Base-by-base conservation (phyloP, 345 rosid species). In the Microthlaspi erraticum region DNA sequence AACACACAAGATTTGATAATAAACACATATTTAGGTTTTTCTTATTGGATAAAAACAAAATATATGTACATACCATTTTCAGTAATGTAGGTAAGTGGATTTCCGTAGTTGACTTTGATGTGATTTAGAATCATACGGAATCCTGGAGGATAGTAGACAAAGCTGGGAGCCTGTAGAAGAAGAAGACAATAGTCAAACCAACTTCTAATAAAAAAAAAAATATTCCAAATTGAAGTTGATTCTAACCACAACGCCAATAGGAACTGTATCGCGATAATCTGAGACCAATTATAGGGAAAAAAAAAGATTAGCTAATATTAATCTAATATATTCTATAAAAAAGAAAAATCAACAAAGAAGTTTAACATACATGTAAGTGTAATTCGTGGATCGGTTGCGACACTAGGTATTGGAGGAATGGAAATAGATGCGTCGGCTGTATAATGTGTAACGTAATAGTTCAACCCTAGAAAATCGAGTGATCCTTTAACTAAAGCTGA, bases 401-500 rank as follows among this genome's bases (percentile, higher is more conserved):
- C 71, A 32, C 18, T 60, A 17, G 36, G 64, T 18, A 17, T 20
- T 54, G 56, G 31, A 3, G 64, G 38, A 32, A 2, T 5, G 8
- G 77, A 2, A 59, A 68, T 42, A 33, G 69, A 59, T 18, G 65
- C 17, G 19, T 72, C 36, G 14, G 49, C 53, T 8, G 80, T 70
- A 67, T 72, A 77, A 52, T 55, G 62, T 34, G 77, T 72, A 51
- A 62, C 31, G 45, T 72, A 77, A 39, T 77, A 72, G 59, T 77
- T 77, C n/a, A 77, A 32, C 12, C 81, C 77, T 8, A 77, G 54
- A 48, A 72, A 77, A 61, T 77, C 81, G 23, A 77, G 56, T n/a
- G 81, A 72, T 41, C 70, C 81, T 46, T 49, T 78, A 6, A 72
- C 45, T 20, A 78, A 33, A 10, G 34, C 62, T 3, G 77, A 73